These are phyloP conservation scores for Tilletia horrida DNA, from an alignment of 1,284 basidiomycete species.

Conservation along the genomic window DNA sequence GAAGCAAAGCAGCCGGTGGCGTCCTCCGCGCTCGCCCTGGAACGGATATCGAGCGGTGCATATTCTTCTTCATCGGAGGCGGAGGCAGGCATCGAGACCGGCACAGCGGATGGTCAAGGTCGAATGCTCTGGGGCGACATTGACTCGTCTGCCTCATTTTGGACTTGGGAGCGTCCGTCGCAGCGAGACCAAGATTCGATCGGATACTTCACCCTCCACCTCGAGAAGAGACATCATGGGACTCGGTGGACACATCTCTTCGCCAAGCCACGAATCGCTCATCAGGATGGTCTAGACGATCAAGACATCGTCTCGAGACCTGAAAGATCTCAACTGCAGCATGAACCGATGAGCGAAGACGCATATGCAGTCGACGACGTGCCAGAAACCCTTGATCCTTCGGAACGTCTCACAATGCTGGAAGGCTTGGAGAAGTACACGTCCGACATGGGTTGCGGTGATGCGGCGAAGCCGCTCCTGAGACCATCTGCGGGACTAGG, in stretches of 20 bases:
- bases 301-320: neutral
- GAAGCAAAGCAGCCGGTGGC: neutral
- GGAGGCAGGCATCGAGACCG: constrained; percentile 20
- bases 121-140: constrained; percentile 44
- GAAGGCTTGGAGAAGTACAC: constrained; percentile 83
- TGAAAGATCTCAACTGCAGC: too few relatives aligned
- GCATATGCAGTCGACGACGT: constrained; percentile 64
- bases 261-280: constrained; percentile 26
- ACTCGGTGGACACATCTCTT: constrained; percentile 84
- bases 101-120: constrained; percentile 26
- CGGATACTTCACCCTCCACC: constrained; percentile 37
- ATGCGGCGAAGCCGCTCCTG: constrained; percentile 57
- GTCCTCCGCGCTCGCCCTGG: neutral
- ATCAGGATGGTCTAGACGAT: constrained; percentile 12
- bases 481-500: constrained; percentile 49
- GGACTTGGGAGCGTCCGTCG: constrained; percentile 36
- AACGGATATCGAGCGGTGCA: neutral
- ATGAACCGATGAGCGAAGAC: neutral
- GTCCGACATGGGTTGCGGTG: constrained; percentile 57
- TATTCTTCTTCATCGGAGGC: neutral
- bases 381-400: constrained; percentile 81
- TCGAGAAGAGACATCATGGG: constrained; percentile 56
- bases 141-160: constrained; percentile 35
- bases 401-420: constrained; percentile 72
- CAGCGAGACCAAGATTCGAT: constrained; percentile 1